Evolutionary conservation across 371 early-diverging fungal species (phyloP).

Genomic region (Dinochytrium kinnereticum): DNA sequence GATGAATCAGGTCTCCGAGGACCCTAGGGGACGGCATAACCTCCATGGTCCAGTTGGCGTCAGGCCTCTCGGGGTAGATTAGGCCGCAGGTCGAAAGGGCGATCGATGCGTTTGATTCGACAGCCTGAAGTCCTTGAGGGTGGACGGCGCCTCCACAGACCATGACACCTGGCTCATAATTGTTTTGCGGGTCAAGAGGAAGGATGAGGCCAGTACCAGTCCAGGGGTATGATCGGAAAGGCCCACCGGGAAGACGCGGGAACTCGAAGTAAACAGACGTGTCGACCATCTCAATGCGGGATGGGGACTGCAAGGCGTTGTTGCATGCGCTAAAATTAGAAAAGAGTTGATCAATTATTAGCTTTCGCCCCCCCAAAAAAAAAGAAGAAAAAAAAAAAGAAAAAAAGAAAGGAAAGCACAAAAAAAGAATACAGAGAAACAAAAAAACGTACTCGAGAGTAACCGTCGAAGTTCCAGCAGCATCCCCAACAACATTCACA

Average conservation of each 20-base stretch:
- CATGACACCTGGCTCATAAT: conserved; percentile 64
- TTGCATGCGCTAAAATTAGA: neutral
- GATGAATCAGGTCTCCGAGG: conserved; percentile 19
- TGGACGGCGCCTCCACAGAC: conserved; percentile 61
- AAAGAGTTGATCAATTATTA: neutral
- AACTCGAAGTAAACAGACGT: conserved; percentile 22
- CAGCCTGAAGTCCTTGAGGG: conserved; percentile 2
- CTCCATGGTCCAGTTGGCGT: conserved; percentile 9
- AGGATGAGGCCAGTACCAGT: conserved; percentile 65
- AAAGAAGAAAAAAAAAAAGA: neutral
- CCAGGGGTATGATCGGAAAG: conserved; percentile 64
- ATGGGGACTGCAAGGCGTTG: neutral
- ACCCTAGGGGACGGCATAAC: conserved; percentile 23
- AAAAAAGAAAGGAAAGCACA: too few relatives aligned
- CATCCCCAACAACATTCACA: neutral
- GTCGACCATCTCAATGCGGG: conserved; percentile 4
- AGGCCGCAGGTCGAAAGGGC: conserved; percentile 14
- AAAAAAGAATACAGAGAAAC: too few relatives aligned
- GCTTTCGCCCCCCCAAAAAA: too few relatives aligned
- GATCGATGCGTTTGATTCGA: neutral
- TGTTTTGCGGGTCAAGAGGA: conserved; percentile 59
- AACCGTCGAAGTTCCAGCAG: neutral
- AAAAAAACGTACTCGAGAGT: neutral
- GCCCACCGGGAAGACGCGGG: conserved; percentile 16
- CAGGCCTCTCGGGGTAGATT: conserved; percentile 15